A percentile compares a stretch with the other conserved stretches of the same genome.
Conservation (phyloP, 176 grass and related monocot genomes). For the Phyllostachys edulis region DNA sequence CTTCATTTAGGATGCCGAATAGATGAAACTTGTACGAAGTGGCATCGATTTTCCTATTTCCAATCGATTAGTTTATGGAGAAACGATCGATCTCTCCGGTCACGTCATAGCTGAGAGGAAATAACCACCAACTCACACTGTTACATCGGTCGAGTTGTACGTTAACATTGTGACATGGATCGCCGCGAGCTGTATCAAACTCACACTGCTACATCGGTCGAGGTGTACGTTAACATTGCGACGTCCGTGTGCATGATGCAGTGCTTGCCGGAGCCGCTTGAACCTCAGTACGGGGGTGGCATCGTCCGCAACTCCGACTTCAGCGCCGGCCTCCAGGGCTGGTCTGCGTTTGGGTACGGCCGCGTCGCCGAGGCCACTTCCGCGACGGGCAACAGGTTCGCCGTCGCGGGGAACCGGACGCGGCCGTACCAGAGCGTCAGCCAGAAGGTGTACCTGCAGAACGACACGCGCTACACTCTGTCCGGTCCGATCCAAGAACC, state of each 20-base stretch:
- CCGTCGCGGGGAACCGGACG: conserved; percentile 29
- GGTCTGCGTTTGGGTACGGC: conserved; percentile 44
- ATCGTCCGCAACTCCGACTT: conserved; percentile 61
- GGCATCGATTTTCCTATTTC: not conserved
- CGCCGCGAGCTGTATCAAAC: not conserved
- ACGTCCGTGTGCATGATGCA: conserved; percentile 11
- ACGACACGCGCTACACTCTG: conserved; percentile 53
- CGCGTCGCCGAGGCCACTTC: conserved; percentile 26
- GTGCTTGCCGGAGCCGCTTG: conserved; percentile 56
- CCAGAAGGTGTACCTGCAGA: conserved; percentile 58
- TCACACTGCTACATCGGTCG: not conserved
- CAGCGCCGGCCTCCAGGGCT: conserved; percentile 37
- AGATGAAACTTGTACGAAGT: conserved; percentile 10
- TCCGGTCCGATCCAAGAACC: conserved; percentile 31
- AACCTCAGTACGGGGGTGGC: conserved; percentile 62
- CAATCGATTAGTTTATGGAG: not conserved
- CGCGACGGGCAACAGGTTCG: conserved; percentile 46
- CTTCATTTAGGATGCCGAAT: not conserved
- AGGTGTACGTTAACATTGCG: not conserved
- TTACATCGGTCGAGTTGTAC: not conserved
- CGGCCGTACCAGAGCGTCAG: conserved; percentile 54
- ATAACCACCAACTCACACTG: not conserved
- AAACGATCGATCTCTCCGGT: not conserved
- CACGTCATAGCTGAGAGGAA: not conserved
- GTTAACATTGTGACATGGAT: not conserved